These are phyloP conservation scores for Pilasporangium apinafurcum DNA, from an alignment of 352 stramenopile genomes.

Conservation along the genomic window DNA sequence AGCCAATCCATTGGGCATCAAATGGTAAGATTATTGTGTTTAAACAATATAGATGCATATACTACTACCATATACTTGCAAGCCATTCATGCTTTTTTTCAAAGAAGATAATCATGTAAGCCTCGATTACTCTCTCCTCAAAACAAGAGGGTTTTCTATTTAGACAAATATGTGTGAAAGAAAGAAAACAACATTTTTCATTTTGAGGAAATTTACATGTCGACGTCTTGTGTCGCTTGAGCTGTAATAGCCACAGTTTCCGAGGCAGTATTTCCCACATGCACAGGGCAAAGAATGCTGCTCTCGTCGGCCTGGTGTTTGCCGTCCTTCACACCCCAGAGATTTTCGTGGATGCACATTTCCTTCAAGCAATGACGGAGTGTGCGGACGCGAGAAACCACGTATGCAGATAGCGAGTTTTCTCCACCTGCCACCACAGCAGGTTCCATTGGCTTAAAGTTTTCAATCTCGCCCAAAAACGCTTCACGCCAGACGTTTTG, in stretches of 20 bases:
- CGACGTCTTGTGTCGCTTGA: conserved; percentile 26
- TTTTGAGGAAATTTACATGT: conserved; percentile 5
- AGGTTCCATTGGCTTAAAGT: conserved; percentile 40
- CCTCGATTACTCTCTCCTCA: no score
- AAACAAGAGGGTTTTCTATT: conserved; percentile 3
- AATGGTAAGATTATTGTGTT: conserved; percentile 50
- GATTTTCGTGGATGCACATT: conserved; percentile 77
- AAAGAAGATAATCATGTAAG: no score
- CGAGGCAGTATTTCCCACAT: conserved; percentile 56
- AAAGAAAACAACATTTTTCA: no score
- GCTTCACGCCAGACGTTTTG: conserved; percentile 54
- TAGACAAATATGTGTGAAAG: conserved; percentile 7
- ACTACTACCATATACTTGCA: conserved; percentile 6
- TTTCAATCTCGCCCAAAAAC: conserved; percentile 66
- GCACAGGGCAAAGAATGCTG: conserved; percentile 74
- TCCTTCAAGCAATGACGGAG: conserved; percentile 69
- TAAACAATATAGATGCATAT: conserved; percentile 9
- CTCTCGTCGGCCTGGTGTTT: conserved; percentile 63
- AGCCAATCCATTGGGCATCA: conserved; percentile 82
- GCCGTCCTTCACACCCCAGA: conserved; percentile 77
- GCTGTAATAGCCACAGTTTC: conserved; percentile 61
- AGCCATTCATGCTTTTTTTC: conserved; percentile 4
- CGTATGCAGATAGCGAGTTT: conserved; percentile 49
- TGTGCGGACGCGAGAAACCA: conserved; percentile 57
- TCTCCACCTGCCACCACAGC: conserved; percentile 27